These are phyloP conservation scores for Lentinula sp. DNA, from an alignment of 768 basidiomycete species.

Conservation along the genomic window DNA sequence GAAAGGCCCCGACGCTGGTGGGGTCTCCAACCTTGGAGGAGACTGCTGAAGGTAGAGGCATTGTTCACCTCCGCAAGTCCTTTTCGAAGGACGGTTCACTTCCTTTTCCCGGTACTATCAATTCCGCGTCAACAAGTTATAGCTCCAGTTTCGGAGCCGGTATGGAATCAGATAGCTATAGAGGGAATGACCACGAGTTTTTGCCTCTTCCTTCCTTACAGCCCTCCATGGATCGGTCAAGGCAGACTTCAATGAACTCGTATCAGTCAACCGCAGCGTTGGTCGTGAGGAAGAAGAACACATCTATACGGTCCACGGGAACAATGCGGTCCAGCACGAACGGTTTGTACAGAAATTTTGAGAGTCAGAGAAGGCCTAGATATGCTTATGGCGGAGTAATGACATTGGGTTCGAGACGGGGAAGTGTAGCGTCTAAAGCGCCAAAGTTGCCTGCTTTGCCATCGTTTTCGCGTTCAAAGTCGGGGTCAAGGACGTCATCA, in stretches of 20 bases:
- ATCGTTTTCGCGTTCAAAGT: background rate
- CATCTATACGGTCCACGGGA: background rate
- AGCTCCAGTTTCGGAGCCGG: background rate
- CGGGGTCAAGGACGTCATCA: background rate
- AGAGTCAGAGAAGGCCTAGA: background rate
- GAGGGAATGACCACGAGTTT: background rate
- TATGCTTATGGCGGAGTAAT: background rate
- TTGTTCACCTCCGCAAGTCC: background rate
- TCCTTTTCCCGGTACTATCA: background rate
- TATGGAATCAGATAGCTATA: background rate
- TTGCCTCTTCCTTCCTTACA: background rate
- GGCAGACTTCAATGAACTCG: background rate
- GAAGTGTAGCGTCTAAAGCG: background rate
- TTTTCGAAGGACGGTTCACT: background rate
- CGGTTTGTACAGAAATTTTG: background rate
- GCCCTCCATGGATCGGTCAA: background rate
- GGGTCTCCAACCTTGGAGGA: background rate
- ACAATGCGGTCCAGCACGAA: background rate
- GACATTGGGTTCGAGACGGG: background rate
- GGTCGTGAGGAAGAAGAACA: background rate
- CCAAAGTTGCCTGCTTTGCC: background rate
- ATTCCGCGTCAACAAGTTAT: background rate
- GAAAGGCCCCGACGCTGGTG: background rate
- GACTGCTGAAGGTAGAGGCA: background rate
- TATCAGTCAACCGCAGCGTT: background rate